Evolutionary conservation across 257 asterid species (phyloP), one percentile per base, ranked within the genome.

Genomic region (Jasminum sambac): DNA sequence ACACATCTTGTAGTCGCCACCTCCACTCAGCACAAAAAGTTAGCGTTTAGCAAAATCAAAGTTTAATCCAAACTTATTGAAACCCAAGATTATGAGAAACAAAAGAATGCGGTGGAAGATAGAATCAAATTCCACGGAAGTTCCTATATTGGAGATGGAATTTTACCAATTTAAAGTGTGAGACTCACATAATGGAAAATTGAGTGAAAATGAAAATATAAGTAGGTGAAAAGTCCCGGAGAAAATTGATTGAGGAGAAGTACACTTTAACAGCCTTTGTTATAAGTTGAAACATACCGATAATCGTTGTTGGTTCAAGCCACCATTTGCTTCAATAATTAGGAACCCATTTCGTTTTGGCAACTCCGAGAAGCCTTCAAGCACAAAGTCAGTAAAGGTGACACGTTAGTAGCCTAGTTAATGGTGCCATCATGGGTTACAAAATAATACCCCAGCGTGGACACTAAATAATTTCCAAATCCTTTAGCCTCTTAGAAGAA

Each of bases 311-410:
- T 95, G 99, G 88, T 95, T 95, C 84, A 95, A 75, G 40, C 99
- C 99, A 77, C 99, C 99, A 74, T 95, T 95, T 72, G 99, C 99
- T 85, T 95, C 99, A 66, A 95, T 88, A 79, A 95, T 91, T 62
- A 91, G 87, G 87, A 40, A 95, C 48, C 99, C 98, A 70, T 89
- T 95, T 37, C 98, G 86, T 70, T 77, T 85, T 34, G 96, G 90
- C 68, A 89, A 48, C 80, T 85, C 95, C n/a, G 84, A 68, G 64
- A 74, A 74, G 21, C 92, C 89, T 89, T 74, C 69, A 81, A 52
- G 59, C 72, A 78, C 68, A 68, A 72, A 74, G 43, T 73, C 30
- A 52, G 62, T 9, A 72, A 67, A 61, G 39, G 75, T 69, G 61
- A 26, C 69, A 39, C 43, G 59, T 71, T 50, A 79, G 67, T 62